Evolutionary conservation across 2,329 filamentous ascomycete species (phyloP), one percentile per base, ranked within the genome.

Genomic region (Septoria linicola): DNA sequence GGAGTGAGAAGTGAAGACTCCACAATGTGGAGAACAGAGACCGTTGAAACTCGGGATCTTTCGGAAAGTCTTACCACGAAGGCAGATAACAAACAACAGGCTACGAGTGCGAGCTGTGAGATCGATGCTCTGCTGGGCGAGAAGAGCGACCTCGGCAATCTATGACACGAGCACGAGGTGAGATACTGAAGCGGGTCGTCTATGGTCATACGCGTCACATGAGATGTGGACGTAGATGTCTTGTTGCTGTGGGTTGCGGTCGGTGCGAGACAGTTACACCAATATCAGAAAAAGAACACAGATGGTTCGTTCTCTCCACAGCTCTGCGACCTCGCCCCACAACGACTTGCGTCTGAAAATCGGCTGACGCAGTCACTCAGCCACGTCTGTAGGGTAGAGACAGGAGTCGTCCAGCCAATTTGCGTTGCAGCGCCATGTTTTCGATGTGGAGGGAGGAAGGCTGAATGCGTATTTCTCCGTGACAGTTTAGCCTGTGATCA

Each of bases 1-100:
- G 8, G 16, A 8, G 42, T 21, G 42, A 10, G 41, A 45, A 45
- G 42, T 35, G 42, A 36, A 23, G 19, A 36, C 30, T 45, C 42
- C 42, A 45, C 42, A 11, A n/a, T 23, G 42, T 45, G 42, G 42
- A 36, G 20, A 34, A 8, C 14, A 19, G 31, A 36, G 42, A 45
- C 20, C 36, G 42, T 45, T 45, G 42, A 45, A 43, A 34, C 17
- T 39, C 42, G 42, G 42, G n/a, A 23, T 16, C 16, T 14, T 27
- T 45, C 42, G 42, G 42, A 27, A 36, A 35, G 30, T 39, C 14
- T 19, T 17, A 5, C 10, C 8, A 10, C 8, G 10, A 4, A 17
- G 10, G 36, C 16, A 8, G 11, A 14, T 14, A 14, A 25, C 14
- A 21, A 19, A 14, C 41, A 43, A 31, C 25, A 44, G 25, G 13